These are phyloP conservation scores for Phialophora verrucosa DNA, from an alignment of 2,329 filamentous ascomycete species.

Conservation along the genomic window DNA sequence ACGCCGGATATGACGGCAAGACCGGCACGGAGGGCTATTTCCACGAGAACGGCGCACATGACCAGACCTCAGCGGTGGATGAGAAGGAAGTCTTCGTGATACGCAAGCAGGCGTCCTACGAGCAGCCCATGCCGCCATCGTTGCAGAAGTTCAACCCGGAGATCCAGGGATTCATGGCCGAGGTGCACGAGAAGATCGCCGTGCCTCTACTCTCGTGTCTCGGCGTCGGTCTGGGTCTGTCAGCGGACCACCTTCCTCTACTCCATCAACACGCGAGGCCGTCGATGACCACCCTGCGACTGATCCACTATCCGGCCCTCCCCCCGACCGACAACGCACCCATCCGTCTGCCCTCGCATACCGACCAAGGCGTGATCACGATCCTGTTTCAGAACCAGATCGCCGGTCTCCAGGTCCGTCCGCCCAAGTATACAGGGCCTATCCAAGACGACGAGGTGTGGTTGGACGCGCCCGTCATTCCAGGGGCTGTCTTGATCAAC, in stretches of 20 bases:
- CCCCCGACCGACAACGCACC: constrained; percentile 57
- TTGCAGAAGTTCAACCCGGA: constrained; percentile 26
- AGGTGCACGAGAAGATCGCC: constrained; percentile 31
- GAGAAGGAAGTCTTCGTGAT: constrained; percentile 31
- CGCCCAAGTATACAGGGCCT: constrained; percentile 56
- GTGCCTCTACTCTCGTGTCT: constrained; percentile 47
- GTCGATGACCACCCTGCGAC: constrained; percentile 67
- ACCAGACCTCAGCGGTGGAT: constrained; percentile 17
- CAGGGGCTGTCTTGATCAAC: constrained; percentile 58
- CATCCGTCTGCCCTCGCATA: constrained; percentile 73
- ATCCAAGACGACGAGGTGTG: constrained; percentile 52
- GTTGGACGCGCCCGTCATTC: constrained; percentile 56
- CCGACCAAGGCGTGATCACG: constrained; percentile 62
- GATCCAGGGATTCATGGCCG: constrained; percentile 28
- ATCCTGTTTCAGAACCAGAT: constrained; percentile 64
- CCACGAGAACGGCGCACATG: constrained; percentile 26
- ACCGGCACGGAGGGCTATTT: constrained; percentile 29
- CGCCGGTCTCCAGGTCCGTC: constrained; percentile 61
- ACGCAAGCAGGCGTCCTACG: constrained; percentile 26
- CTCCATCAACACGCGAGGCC: constrained; percentile 68
- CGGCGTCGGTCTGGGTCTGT: constrained; percentile 76
- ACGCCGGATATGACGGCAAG: constrained; percentile 27
- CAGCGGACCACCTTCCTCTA: constrained; percentile 72
- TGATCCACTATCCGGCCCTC: constrained; percentile 80
- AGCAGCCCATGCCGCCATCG: constrained; percentile 31